Evolutionary conservation across 371 early-diverging fungal species (phyloP), one percentile per base, ranked within the genome.

Genomic region (Umbelopsis sp.): DNA sequence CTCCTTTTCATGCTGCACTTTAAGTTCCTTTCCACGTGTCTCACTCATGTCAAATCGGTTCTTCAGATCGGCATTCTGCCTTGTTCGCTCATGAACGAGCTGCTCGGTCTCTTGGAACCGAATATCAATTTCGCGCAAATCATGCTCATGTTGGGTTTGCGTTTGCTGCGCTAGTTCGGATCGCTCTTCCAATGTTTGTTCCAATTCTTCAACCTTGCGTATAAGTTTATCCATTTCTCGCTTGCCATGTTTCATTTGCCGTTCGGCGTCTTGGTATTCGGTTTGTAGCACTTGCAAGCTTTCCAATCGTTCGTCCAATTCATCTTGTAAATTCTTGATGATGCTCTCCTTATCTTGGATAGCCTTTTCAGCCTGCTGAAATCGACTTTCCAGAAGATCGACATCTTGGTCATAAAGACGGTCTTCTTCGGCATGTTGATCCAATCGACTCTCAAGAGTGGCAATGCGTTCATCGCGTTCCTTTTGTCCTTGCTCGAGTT

Each of bases 191-290:
- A 75, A 38, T 25, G 68, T 66, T 29, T 57, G 63, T 16, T 72
- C 68, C 16, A 69, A 29, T 4, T 71, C 68, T n/a, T 66, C 44
- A 25, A 73, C 69, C 22, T 63, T 69, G 1, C 76, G 70, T 3
- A 82, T 57, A 3, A 68, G 66, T 41, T 78, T 75, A n/a, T 70
- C 72, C 20, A 79, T 35, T n/a, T 74, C 72, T 48, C 74, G 70
- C 64, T 70, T 69, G 62, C 65, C 63, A 29, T 35, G 41, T 14
- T 72, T 72, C 46, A 77, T 44, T n/a, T 57, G 14, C 20, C 72
- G 70, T 0, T 69, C 41, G 29, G 70, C 67, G 12, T 69, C 69
- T 11, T 70, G 73, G 20, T 72, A 67, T 2, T 65, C 52, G 4
- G 52, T 37, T 22, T 72, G 69, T 18, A 69, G 64, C 22, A 74